phyloP scores from a whole-genome alignment of 2,329 filamentous ascomycete species.

The Fusarium hainanense region DNA sequence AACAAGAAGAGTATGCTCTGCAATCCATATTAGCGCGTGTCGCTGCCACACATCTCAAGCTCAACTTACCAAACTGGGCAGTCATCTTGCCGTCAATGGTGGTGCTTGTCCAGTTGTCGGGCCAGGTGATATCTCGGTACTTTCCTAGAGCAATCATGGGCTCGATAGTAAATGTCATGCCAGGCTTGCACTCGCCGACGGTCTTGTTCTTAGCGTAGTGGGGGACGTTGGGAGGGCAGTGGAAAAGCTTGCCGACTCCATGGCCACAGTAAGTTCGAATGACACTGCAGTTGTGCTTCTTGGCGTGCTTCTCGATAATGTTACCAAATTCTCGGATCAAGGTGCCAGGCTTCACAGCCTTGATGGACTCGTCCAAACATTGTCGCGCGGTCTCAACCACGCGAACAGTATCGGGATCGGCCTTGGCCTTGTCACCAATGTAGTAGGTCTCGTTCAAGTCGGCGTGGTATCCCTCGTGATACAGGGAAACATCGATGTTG shows the following conservation, averaged over 20 bases:
- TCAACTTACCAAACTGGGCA: slow-evolving; percentile 84
- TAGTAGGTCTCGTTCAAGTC: slow-evolving; percentile 99
- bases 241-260: slow-evolving; percentile 93
- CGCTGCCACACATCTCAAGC: neutral
- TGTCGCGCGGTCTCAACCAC: slow-evolving; percentile 92
- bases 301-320: slow-evolving; percentile 94
- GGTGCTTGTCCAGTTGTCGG: slow-evolving; percentile 97
- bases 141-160: slow-evolving; percentile 97
- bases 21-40: slow-evolving; percentile 35
- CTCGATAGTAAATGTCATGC: slow-evolving; percentile 99
- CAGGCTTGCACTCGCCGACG: slow-evolving; percentile 90
- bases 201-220: slow-evolving; percentile 99
- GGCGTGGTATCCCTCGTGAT: slow-evolving; percentile 93
- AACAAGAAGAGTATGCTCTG: slow-evolving; percentile 84
- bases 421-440: slow-evolving; percentile 86
- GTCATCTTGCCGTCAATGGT: slow-evolving; percentile 90
- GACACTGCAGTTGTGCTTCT: slow-evolving; percentile 84
- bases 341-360: slow-evolving; percentile 91
- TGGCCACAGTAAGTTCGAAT: slow-evolving; percentile 97
- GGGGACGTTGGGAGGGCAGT: slow-evolving; percentile 91
- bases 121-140: slow-evolving; percentile 94
- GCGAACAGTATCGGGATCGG: slow-evolving; percentile 86
- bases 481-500: slow-evolving; percentile 95
- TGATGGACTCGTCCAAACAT: slow-evolving; percentile 90
- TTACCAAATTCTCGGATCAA: slow-evolving; percentile 94